Evolutionary conservation across 2,329 filamentous ascomycete species (phyloP), one percentile per base, ranked within the genome.

Genomic region (Pestalotiopsis sp.): DNA sequence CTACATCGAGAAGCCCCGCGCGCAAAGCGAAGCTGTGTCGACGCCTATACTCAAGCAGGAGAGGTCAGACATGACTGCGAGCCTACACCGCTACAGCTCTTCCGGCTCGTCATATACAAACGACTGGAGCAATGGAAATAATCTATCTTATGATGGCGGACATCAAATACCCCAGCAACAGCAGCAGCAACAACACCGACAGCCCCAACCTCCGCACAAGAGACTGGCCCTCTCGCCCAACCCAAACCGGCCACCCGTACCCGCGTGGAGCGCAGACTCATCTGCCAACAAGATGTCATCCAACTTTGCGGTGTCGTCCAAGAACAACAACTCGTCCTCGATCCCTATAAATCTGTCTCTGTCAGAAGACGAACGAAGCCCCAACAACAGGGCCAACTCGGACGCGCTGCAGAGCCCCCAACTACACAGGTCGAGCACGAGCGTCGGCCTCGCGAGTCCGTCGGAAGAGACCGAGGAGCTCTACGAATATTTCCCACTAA

Each of bases 401-500:
- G 86, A 88, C 68, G 75, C 71, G 60, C 74, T 85, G 56, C 82
- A 84, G 31, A 89, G 87, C 71, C 87, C 87, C 2, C 84, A 72
- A 69, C 71, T 71, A 72, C 79, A 68, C 71, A 78, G 69, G 72
- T 67, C 77, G 5, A 74, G 75, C 11, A 75, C 77, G 2, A 80
- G 76, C 4, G 79, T 81, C 25, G 80, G 80, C 66, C 73, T 85
- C 73, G 86, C 88, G 77, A 91, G 91, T 76, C 86, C 92, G 41
- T 82, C 90, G 72, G 94, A 97, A 74, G 92, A 91, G 73, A 91
- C 91, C 0, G 95, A 98, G 80, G 83, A 95, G 72, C 83, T 98
- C 20, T 98, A 98, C 78, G 95, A 98, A 81, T 98, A 98, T 78
- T 98, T 98, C 72, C 95, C 95, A 0, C 85, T 98, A 17, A 94